A percentile compares a stretch with the other conserved stretches of the same genome.
Conservation (phyloP, 352 stramenopile species). For the Globisporangium polare region DNA sequence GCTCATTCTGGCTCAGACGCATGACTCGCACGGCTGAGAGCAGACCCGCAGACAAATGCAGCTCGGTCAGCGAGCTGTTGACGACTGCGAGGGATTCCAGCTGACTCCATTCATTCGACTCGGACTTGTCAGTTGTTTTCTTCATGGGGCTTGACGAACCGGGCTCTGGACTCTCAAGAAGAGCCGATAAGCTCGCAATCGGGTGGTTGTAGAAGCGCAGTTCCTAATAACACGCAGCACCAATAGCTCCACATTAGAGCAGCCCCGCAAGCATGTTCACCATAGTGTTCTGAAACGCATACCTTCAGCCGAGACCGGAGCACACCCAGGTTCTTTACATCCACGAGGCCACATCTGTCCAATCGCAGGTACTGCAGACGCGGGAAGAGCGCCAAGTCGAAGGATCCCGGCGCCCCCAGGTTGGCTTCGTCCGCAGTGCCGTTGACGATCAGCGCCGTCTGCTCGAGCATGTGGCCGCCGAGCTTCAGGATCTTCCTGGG, state of each 20-base stretch:
- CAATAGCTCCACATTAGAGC: neutral
- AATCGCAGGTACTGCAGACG: conserved; percentile 16
- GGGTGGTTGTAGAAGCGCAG: conserved; percentile 14
- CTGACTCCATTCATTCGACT: conserved; percentile 9
- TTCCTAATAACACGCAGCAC: conserved; percentile 5
- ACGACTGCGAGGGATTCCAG: conserved; percentile 19
- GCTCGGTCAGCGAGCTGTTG: conserved; percentile 10
- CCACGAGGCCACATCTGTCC: conserved; percentile 3
- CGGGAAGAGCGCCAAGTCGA: conserved; percentile 22
- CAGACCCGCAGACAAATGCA: conserved; percentile 16
- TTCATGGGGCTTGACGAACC: neutral
- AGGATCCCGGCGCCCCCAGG: conserved; percentile 6
- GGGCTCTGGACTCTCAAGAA: neutral
- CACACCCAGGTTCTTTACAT: conserved; percentile 7
- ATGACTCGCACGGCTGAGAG: conserved; percentile 13
- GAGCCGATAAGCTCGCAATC: conserved; percentile 1
- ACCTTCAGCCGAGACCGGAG: conserved; percentile 16
- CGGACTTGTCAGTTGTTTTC: neutral
- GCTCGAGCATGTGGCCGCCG: conserved; percentile 17
- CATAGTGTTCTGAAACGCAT: too few relatives aligned
- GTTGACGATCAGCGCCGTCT: conserved; percentile 10
- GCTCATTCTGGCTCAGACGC: conserved; percentile 13
- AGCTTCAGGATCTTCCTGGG: conserved; percentile 16
- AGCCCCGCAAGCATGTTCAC: neutral
- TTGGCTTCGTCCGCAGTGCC: conserved; percentile 1